Evolutionary conservation across 371 early-diverging fungal genomes (phyloP).

Genomic region (Rhizomucor miehei): DNA sequence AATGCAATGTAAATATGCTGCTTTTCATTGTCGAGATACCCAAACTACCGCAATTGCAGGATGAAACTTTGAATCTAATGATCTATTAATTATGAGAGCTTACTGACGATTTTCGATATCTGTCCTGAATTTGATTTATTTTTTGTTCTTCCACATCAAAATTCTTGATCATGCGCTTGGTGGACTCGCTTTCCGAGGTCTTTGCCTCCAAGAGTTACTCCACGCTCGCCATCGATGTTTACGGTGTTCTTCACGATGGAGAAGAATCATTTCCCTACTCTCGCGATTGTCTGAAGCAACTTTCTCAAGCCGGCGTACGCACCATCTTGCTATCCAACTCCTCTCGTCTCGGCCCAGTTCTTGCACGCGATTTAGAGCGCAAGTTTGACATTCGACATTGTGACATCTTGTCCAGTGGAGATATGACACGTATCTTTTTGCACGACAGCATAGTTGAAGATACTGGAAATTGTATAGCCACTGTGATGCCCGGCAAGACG

Average conservation of each 20-base stretch:
- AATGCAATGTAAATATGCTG: neutral
- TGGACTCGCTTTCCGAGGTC: neutral
- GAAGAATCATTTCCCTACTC: constrained; percentile 30
- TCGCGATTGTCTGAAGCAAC: constrained; percentile 16
- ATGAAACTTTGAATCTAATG: too few relatives aligned
- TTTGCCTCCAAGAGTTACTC: constrained; percentile 17
- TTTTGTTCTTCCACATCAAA: too few relatives aligned
- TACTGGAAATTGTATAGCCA: neutral
- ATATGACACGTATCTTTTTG: constrained; percentile 32
- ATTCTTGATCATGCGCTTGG: neutral
- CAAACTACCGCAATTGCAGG: neutral
- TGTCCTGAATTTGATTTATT: too few relatives aligned
- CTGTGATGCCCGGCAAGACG: neutral
- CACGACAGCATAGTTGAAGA: constrained; percentile 7
- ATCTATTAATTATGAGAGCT: too few relatives aligned
- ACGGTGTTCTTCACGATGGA: constrained; percentile 47
- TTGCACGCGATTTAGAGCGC: constrained; percentile 22
- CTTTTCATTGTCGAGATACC: neutral
- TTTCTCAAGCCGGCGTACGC: constrained; percentile 14
- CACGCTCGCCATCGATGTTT: constrained; percentile 45
- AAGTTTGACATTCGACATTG: constrained; percentile 31
- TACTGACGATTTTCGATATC: too few relatives aligned
- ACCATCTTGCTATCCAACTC: constrained; percentile 42
- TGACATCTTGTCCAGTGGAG: constrained; percentile 41
- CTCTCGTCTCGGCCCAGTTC: constrained; percentile 28